These are phyloP conservation scores for Phytophthora brassicae DNA, from an alignment of 352 stramenopile species.

Conservation along the genomic window DNA sequence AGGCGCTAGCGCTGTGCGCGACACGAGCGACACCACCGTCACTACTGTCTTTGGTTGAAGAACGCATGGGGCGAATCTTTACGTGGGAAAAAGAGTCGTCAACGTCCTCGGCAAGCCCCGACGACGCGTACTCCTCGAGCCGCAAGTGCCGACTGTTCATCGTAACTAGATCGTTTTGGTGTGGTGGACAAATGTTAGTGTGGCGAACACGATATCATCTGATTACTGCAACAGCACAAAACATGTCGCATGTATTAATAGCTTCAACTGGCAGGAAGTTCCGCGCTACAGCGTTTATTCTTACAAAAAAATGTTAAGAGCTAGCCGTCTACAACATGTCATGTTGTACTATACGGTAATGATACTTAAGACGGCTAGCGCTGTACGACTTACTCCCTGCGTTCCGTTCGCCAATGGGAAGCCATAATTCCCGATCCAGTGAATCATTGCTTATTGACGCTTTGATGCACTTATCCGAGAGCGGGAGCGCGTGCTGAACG, in stretches of 20 bases:
- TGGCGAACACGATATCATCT: slow-evolving; percentile 5
- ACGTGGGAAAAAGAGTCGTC: slow-evolving; percentile 7
- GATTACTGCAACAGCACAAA: slow-evolving; percentile 11
- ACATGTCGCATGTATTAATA: slow-evolving; percentile 27
- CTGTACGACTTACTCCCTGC: no score
- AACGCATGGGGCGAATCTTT: slow-evolving; percentile 15
- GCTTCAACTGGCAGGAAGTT: no score
- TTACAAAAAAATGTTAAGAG: no score
- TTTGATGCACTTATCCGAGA: no score
- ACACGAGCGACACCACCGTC: neutral
- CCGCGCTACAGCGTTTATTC: no score
- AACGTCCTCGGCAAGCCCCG: slow-evolving; percentile 26
- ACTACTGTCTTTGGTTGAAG: neutral
- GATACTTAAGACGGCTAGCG: no score
- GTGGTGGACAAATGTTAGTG: slow-evolving; percentile 1
- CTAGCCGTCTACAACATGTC: no score
- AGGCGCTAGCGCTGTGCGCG: slow-evolving; percentile 36
- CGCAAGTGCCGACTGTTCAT: slow-evolving; percentile 29
- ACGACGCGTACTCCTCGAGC: slow-evolving; percentile 71
- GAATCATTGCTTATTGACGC: no score
- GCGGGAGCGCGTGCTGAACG: no score
- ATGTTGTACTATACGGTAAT: no score
- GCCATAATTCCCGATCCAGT: no score
- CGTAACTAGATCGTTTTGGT: slow-evolving; percentile 28
- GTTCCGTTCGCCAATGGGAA: no score